Percentiles rank a stretch among this genome's conserved stretches.
Evolutionary conservation across 768 basidiomycete genomes (phyloP).

Genomic region (Solioccasus polychromus): DNA sequence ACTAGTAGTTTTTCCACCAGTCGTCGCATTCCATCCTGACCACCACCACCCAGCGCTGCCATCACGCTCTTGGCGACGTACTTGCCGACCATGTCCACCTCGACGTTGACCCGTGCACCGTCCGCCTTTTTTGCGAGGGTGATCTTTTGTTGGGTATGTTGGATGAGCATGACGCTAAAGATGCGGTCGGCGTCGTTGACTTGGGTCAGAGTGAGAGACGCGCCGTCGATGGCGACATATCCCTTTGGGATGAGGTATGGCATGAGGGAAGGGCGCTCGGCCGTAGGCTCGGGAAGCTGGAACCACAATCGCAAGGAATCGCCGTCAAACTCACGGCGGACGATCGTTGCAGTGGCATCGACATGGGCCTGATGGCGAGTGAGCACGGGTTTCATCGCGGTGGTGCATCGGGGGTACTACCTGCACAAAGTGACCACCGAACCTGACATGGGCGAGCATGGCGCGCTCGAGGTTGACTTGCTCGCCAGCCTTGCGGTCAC

Average conservation of each 20-base stretch:
- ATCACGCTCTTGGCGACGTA: constrained; percentile 83
- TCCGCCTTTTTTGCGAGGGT: constrained; percentile 70
- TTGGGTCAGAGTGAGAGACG: constrained; percentile 85
- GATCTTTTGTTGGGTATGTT: constrained; percentile 88
- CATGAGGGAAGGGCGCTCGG: constrained; percentile 59
- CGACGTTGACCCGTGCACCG: constrained; percentile 88
- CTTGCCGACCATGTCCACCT: constrained; percentile 94
- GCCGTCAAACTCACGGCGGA: constrained; percentile 67
- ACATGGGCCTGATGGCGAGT: constrained; percentile 76
- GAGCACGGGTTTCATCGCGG: not conserved
- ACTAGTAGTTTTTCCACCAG: constrained; percentile 61
- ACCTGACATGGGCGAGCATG: constrained; percentile 86
- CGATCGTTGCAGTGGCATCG: constrained; percentile 80
- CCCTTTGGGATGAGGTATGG: constrained; percentile 91
- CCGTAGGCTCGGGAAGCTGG: constrained; percentile 61
- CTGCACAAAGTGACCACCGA: constrained; percentile 98
- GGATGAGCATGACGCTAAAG: constrained; percentile 94
- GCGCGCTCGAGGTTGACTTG: constrained; percentile 92
- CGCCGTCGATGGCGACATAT: constrained; percentile 91
- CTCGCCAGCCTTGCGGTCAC: constrained; percentile 74
- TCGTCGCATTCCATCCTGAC: constrained; percentile 42
- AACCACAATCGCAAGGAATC: constrained; percentile 87
- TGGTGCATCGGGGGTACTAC: constrained; percentile 40
- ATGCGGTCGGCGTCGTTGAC: constrained; percentile 60
- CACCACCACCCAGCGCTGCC: constrained; percentile 59